These are phyloP conservation scores for Protea cynaroides DNA, from an alignment of 164 flowering plant species.

Conservation along the genomic window DNA sequence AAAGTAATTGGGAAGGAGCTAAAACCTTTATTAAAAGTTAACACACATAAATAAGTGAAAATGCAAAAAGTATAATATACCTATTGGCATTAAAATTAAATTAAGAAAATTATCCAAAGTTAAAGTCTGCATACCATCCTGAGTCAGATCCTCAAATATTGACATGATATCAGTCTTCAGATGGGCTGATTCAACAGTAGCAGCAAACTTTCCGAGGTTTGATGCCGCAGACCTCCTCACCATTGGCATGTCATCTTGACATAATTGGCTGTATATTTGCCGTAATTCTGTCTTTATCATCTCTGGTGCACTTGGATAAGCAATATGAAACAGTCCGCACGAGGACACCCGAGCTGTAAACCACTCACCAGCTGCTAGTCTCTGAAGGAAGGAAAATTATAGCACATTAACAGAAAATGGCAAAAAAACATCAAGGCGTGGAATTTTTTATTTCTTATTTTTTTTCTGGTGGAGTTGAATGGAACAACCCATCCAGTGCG, in stretches of 20 bases:
- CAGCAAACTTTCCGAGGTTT: conserved; percentile 94
- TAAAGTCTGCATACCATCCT: conserved; percentile 58
- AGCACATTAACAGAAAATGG: conserved; percentile 4
- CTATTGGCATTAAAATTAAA: neutral
- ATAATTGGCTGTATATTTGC: conserved; percentile 71
- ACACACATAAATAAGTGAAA: too few relatives aligned
- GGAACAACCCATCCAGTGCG: neutral
- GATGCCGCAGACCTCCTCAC: conserved; percentile 97
- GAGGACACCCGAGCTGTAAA: conserved; percentile 97
- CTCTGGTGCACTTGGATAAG: conserved; percentile 91
- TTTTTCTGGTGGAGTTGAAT: too few relatives aligned
- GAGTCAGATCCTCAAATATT: conserved; percentile 88
- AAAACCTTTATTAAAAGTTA: too few relatives aligned
- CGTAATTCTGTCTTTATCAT: conserved; percentile 65
- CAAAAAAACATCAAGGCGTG: too few relatives aligned
- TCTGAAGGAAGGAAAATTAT: conserved; percentile 34
- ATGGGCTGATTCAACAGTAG: conserved; percentile 81
- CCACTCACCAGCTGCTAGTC: conserved; percentile 98
- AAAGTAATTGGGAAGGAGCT: too few relatives aligned
- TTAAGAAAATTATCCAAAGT: neutral
- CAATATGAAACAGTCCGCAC: conserved; percentile 94
- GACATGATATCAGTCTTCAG: conserved; percentile 82
- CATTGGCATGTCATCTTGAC: conserved; percentile 99
- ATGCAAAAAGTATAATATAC: too few relatives aligned
- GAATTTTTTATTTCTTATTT: too few relatives aligned